Base-by-base conservation (phyloP, 176 grass and related monocot genomes). In the Lolium perenne region DNA sequence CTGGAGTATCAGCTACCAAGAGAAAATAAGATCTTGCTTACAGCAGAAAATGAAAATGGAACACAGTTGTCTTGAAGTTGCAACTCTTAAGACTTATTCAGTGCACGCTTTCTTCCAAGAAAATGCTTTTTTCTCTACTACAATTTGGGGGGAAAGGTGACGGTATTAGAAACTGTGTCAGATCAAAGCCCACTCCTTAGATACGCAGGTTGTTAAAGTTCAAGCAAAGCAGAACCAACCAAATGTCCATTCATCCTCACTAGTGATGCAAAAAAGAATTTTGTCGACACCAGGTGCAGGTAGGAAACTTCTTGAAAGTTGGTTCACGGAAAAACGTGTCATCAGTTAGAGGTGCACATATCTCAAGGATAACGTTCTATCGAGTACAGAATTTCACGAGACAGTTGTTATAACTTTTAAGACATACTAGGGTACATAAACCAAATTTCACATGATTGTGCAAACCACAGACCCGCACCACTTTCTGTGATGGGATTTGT, bases 141-240 rank as follows among this genome's bases (percentile, higher is more conserved):
- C 15, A 80, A 80, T 49, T 32, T 59, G 16, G 49, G 15, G 15
- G 9, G 11, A 49, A 6, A 22, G 16, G 21, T 51, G 13, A 51
- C 2, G 13, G 18, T 29, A 35, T 48, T 50, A 48, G 8, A 49
- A 80, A 59, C 58, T 10, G 59, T 79, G 38, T 46, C 78, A 43
- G 41, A 43, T 43, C 41, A 43, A 43, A 43, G 41, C 41, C 5
- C 7, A 43, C 41, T 43, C 41, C 41, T 43, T 43, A 43, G 8
- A 43, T 43, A 0, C 41, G 41, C 41, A 82, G 26, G 40, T 81
- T 23, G 35, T 43, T n/a, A 13, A 82, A 82, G 32, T 77, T n/a
- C 49, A 56, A 55, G 20, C 40, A 67, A 82, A 77, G 51, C 74
- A 77, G 4, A 77, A 56, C 35, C 2, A 82, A 56, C 46, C 53